Evolutionary conservation across 176 grass and related monocot species (phyloP), one percentile per base, ranked within the genome.

Genomic region (Microstegium vimineum): DNA sequence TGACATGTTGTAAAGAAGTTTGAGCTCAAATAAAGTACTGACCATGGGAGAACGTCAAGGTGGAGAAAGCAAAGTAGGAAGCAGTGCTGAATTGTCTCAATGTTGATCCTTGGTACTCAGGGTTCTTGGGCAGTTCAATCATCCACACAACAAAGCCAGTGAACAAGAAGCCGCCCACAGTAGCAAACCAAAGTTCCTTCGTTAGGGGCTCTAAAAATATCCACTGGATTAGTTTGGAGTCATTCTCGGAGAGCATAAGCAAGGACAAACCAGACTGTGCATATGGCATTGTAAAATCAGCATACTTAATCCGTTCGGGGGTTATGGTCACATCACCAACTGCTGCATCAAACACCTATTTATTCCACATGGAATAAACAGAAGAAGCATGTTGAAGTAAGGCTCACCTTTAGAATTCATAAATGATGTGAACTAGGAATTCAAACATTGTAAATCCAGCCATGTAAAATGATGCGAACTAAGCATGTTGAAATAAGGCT

Each of bases 241-340:
- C 79, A 56, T 85, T 65, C 41, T 79, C 23, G 3, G 42, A 12
- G 6, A 69, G 76, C 32, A 97, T 85, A 60, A 97, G 76, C 91
- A 97, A 76, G 22, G 87, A 86, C 30, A 90, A 61, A 10, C 94
- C 91, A 15, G 91, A 97, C 9, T 88, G 87, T 0, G 82, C 78
- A 57, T 91, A 97, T 15, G 91, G 91, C 89, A 91, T 87, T 25
- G 89, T 94, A 22, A 91, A 97, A 37, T 91, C 89, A 27, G 86
- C 94, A n/a, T 62, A 20, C 23, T 28, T 84, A 4, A 78, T 68
- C 57, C 91, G 81, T 26, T 88, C 68, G 0, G 78, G 66, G 5
- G 82, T 71, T 11, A 97, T 97, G 5, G 91, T 94, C 33, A 81
- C 71, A 38, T 96, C 93, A 40, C 93, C 93, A 34, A 87, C 86